phyloP scores from a whole-genome alignment of 169 alveolate genomes.

The Plasmodium sp. region DNA sequence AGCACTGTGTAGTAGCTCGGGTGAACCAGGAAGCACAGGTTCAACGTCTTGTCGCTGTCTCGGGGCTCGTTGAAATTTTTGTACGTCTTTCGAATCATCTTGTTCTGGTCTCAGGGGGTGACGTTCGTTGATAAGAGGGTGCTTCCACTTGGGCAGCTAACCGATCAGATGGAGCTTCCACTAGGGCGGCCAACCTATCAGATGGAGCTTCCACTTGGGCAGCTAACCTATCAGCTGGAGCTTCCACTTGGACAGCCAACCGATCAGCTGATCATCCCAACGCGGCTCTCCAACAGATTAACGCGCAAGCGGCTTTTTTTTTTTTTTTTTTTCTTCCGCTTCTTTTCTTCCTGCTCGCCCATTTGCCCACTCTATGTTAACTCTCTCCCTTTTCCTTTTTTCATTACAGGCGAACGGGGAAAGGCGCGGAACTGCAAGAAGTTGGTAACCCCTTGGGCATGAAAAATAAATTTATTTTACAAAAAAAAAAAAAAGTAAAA shows the following conservation, averaged over 20 bases:
- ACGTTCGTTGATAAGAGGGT: background rate
- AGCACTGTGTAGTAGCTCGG: conserved; percentile 27
- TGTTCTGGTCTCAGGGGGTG: background rate
- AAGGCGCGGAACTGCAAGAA: background rate
- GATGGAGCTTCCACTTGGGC: too few species aligned
- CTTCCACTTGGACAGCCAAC: background rate
- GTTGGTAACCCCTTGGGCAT: background rate
- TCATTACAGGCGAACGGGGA: background rate
- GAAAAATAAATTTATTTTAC: background rate
- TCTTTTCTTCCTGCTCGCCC: background rate
- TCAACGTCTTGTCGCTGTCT: background rate
- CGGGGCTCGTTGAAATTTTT: conserved; percentile 25
- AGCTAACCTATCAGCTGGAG: background rate
- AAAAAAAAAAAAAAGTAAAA: background rate
- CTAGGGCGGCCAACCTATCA: too few species aligned
- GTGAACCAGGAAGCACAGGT: conserved; percentile 26
- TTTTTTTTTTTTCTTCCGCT: background rate
- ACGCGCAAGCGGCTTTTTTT: background rate
- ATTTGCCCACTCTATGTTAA: background rate
- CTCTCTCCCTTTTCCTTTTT: background rate
- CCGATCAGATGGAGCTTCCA: too few species aligned
- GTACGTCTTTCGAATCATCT: conserved; percentile 40
- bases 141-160: background rate
- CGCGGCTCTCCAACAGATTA: background rate
- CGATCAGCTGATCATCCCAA: background rate